Evolutionary conservation across 768 basidiomycete genomes (phyloP), one percentile per base, ranked within the genome.

Genomic region (Candolleomyces eurysporus): DNA sequence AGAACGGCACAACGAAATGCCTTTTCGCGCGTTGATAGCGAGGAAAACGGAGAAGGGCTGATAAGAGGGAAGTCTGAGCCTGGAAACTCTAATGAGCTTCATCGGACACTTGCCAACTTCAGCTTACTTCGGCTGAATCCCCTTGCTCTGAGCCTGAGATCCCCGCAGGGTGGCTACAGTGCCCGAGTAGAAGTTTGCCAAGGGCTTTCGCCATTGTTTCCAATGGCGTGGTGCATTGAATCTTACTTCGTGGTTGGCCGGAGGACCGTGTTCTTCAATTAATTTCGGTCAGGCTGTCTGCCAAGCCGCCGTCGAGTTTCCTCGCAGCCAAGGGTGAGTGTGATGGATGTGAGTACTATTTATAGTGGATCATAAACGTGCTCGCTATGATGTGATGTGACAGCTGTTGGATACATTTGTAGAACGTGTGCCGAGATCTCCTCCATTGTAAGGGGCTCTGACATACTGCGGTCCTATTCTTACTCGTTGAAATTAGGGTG

Each of bases 291-390:
- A 36, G 30, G 16, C 30, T 32, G 21, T 30, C 30, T 11, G n/a
- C 52, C 32, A 53, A 32, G 52, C 52, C 52, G 36, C 36, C 36
- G 36, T 36, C 6, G 36, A 36, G 8, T 7, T 36, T 36, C 36
- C 36, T 17, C 17, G 46, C n/a, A 17, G 17, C 46, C 46, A 48
- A 22, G 43, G 43, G 21, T 48, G 46, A 22, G 7, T 10, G 16
- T 54, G 52, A 39, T 56, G 39, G 54, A 16, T 56, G 54, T 31
- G 31, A 56, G 39, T 39, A 22, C 54, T 56, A 56, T 56, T 56
- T 19, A 42, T 56, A 56, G 52, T 8, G 10, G 14, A 32, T 32
- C 30, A 53, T 36, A 52, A 52, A 16, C 26, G 32, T 22, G 17
- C 11, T 52, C 11, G 4, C 31, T 17, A 7, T 53, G 36, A 53